Conservation (phyloP, 2,329 filamentous ascomycete species). For the Botrytis cinerea region DNA sequence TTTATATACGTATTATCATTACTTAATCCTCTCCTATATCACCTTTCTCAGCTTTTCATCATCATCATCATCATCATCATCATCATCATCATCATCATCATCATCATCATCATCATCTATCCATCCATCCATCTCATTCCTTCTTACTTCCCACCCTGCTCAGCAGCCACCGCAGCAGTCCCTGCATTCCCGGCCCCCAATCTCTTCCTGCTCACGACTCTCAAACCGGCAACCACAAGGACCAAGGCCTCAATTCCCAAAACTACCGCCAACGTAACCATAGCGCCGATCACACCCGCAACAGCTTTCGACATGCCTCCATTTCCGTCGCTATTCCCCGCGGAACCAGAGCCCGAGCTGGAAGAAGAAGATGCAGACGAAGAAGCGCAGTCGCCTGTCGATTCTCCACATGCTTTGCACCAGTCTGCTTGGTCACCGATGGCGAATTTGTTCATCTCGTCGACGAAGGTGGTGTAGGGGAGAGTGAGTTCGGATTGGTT, state of each 20-base stretch:
- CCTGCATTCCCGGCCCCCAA: slow-evolving; percentile 30
- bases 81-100: too few species aligned
- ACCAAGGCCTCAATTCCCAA: slow-evolving; percentile 56
- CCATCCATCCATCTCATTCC: background rate
- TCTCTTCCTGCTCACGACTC: slow-evolving; percentile 57
- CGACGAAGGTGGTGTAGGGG: slow-evolving; percentile 68
- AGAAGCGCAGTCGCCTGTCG: slow-evolving; percentile 61
- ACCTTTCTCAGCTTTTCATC: background rate
- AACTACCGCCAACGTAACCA: slow-evolving; percentile 67
- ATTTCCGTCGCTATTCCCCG: slow-evolving; percentile 13
- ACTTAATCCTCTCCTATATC: too few species aligned
- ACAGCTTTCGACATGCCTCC: slow-evolving; percentile 63
- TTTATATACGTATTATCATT: background rate
- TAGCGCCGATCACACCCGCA: slow-evolving; percentile 78
- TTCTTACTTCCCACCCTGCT: background rate
- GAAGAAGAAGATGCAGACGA: slow-evolving; percentile 37
- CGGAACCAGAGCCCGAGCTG: slow-evolving; percentile 29
- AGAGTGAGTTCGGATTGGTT: slow-evolving; percentile 58
- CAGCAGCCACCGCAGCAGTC: background rate
- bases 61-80: background rate
- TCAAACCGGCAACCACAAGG: slow-evolving; percentile 57
- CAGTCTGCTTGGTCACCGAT: slow-evolving; percentile 66
- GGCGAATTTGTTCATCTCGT: slow-evolving; percentile 64
- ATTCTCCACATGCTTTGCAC: slow-evolving; percentile 76
- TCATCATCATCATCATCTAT: too few species aligned